These are phyloP conservation scores for Carallia brachiata DNA, from an alignment of 345 rosid species.

Conservation along the genomic window DNA sequence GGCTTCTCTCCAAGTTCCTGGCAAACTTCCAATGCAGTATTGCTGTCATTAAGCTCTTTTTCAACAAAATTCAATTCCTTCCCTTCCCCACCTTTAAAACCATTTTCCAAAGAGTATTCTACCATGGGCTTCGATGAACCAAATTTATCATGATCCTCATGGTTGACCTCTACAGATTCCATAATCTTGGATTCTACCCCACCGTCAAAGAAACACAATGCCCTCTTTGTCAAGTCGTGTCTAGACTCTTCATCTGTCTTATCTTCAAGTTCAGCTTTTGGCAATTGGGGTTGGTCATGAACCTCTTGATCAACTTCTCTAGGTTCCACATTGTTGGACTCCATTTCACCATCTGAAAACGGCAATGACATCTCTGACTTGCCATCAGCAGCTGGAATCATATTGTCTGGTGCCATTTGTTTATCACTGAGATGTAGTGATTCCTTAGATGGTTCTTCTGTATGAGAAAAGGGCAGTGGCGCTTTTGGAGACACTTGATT, in stretches of 20 bases:
- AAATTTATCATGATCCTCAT: conserved; percentile 1
- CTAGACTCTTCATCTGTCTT: background rate
- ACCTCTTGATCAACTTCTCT: too few species aligned
- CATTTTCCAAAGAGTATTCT: background rate
- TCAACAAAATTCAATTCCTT: conserved; percentile 14
- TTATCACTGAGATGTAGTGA: conserved; percentile 16
- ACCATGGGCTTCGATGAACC: background rate
- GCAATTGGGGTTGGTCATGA: too few species aligned
- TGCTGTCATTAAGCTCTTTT: conserved; percentile 5
- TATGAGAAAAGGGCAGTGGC: conserved; percentile 47
- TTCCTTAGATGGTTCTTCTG: conserved; percentile 23
- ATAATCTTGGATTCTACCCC: conserved; percentile 8
- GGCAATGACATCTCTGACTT: conserved; percentile 6
- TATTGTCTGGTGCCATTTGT: conserved; percentile 1
- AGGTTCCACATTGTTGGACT: background rate
- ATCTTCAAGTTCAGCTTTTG: background rate
- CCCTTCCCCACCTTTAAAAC: conserved; percentile 14
- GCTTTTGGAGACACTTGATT: conserved; percentile 60
- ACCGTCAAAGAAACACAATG: conserved; percentile 17
- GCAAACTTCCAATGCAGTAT: background rate
- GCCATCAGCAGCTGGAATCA: conserved; percentile 18
- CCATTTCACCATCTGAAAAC: conserved; percentile 1
- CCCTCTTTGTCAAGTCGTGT: conserved; percentile 1
- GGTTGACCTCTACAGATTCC: conserved; percentile 6
- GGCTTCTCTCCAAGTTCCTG: conserved; percentile 21